These are phyloP conservation scores for Suillus paluster DNA, from an alignment of 768 basidiomycete genomes.

Conservation along the genomic window DNA sequence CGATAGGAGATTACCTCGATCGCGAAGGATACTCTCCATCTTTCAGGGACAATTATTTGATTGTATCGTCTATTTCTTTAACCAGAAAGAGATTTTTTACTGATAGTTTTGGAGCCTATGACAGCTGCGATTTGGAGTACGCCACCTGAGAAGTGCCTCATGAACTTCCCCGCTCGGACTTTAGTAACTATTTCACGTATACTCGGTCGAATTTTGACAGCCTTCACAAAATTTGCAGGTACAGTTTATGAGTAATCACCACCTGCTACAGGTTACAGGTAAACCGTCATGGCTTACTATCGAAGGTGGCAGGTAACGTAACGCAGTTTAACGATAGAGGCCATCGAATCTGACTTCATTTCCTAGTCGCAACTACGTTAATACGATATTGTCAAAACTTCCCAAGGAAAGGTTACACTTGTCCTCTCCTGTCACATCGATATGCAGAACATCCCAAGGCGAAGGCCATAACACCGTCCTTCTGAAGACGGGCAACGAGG, in stretches of 20 bases:
- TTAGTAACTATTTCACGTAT: conserved; percentile 42
- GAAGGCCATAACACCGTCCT: conserved; percentile 30
- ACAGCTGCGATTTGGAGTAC: conserved; percentile 84
- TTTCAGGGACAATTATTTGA: conserved; percentile 76
- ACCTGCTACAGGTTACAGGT: conserved; percentile 69
- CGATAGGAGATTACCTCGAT: conserved; percentile 60
- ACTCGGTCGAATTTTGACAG: conserved; percentile 40
- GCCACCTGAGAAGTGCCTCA: conserved; percentile 66
- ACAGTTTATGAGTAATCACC: conserved; percentile 76
- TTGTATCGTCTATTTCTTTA: conserved; percentile 47
- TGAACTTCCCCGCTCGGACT: conserved; percentile 74
- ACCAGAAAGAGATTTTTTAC: not conserved
- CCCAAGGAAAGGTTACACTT: conserved; percentile 59
- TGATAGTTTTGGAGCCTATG: conserved; percentile 59
- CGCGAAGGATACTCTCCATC: conserved; percentile 67
- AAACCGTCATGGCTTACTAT: conserved; percentile 79
- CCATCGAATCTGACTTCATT: not conserved
- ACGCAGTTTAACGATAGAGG: not conserved
- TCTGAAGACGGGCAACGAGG: conserved; percentile 52
- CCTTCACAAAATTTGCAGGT: not conserved
- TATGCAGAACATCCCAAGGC: conserved; percentile 36
- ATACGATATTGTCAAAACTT: conserved; percentile 59
- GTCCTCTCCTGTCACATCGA: conserved; percentile 55
- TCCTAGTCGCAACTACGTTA: conserved; percentile 65
- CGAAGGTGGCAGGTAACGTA: conserved; percentile 65